Evolutionary conservation across 2,329 filamentous ascomycete genomes (phyloP), one percentile per base, ranked within the genome.

Genomic region (Colletotrichum viniferum): DNA sequence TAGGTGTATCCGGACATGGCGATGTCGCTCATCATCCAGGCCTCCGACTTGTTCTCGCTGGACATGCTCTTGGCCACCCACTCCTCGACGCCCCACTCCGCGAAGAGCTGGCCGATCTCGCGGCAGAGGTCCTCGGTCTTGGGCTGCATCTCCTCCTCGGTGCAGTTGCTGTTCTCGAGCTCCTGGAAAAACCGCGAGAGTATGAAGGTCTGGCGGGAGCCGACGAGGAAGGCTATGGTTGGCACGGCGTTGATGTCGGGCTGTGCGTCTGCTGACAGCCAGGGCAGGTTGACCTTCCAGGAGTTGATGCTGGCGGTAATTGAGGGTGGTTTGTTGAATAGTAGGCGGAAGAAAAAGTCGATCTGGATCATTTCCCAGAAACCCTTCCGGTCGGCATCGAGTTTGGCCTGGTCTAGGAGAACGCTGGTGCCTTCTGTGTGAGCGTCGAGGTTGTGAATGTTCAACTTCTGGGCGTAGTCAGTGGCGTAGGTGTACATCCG

Each of bases 341-440:
- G 69, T 1, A 83, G 79, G 1, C 82, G 78, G 69, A 80, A 82
- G 66, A 81, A 83, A 16, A 82, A 78, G 28, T 83, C 82, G 16
- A 81, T 77, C 30, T 83, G 81, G 2, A 83, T 79, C 4, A 83
- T 78, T n/a, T 82, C 80, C 82, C 82, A 83, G 32, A 83, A 82
- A 0, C 79, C 80, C 28, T 79, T 79, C 10, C 82, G 78, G 28
- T 83, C 81, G 2, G 78, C 76, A 21, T 81, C 77, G 28, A 36
- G 64, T 26, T 58, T 67, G 28, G 32, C 66, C 30, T 72, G 58
- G 36, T 76, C 73, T 1, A 34, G 24, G 1, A 10, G 21, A 8
- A 24, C n/a, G 7, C 18, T 7, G 55, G 14, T 21, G 16, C n/a
- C n/a, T 4, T 63, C 30, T 7, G 72, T 7, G 28, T 73, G 69